Conservation (phyloP, 2,329 filamentous ascomycete genomes). For the Diplodia corticola region DNA sequence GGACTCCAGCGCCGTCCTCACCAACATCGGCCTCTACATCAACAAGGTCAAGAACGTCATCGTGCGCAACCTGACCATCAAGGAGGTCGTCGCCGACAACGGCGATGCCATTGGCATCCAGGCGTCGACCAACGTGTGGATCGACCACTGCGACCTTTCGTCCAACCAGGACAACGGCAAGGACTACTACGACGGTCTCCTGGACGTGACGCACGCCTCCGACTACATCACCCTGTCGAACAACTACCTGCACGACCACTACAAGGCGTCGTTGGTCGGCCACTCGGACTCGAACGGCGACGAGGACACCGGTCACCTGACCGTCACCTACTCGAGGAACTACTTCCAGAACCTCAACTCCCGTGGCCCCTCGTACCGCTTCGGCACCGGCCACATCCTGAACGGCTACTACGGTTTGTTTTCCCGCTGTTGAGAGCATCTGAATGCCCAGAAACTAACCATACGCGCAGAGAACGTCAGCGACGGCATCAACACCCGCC, state of each 20-base stretch:
- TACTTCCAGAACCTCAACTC: constrained; percentile 65
- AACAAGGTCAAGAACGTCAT: constrained; percentile 56
- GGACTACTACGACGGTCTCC: constrained; percentile 69
- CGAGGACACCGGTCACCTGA: constrained; percentile 63
- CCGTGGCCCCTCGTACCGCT: constrained; percentile 63
- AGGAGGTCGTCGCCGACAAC: constrained; percentile 48
- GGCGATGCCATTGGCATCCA: constrained; percentile 57
- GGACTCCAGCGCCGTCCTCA: constrained; percentile 47
- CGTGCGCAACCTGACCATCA: constrained; percentile 57
- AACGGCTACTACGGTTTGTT: constrained; percentile 49
- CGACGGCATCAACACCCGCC: constrained; percentile 46
- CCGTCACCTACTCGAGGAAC: constrained; percentile 68
- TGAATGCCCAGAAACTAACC: background rate
- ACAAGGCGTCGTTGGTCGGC: constrained; percentile 60
- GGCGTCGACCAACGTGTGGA: constrained; percentile 56
- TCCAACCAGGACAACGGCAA: constrained; percentile 62
- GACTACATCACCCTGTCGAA: constrained; percentile 63
- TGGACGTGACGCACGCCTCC: constrained; percentile 63
- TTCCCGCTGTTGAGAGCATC: too few species aligned
- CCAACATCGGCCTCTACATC: constrained; percentile 51
- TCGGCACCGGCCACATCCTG: constrained; percentile 65
- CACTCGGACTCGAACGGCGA: constrained; percentile 60
- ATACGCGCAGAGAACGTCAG: constrained; percentile 37
- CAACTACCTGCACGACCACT: constrained; percentile 59
- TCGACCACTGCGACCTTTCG: constrained; percentile 67